Percentiles rank a stretch among this genome's conserved stretches.
These are phyloP conservation scores for Grosmannia clavigera DNA, from an alignment of 2,329 filamentous ascomycete genomes.

Conservation along the genomic window DNA sequence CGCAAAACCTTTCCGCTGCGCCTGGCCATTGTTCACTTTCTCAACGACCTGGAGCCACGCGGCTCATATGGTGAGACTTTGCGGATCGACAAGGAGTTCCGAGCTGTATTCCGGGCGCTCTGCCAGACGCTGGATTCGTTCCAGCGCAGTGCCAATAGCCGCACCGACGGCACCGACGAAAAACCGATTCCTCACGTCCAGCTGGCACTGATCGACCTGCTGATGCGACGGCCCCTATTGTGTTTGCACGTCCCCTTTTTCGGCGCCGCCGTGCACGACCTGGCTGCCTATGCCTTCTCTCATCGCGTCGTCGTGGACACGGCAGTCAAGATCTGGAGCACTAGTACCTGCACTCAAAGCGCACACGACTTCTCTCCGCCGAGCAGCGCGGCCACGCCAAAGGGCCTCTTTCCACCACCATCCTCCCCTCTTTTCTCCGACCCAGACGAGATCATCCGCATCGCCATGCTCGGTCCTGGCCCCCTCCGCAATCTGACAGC, in stretches of 20 bases:
- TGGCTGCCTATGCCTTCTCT: constrained; percentile 39
- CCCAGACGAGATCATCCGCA: constrained; percentile 20
- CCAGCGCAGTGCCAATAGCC: background rate
- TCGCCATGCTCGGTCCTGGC: constrained; percentile 28
- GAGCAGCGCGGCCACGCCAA: constrained; percentile 6
- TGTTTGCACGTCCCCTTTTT: constrained; percentile 41
- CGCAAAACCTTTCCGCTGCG: constrained; percentile 29
- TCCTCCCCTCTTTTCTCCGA: background rate
- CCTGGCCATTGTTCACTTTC: constrained; percentile 28
- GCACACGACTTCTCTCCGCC: background rate
- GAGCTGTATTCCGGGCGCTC: constrained; percentile 26
- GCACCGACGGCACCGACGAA: background rate
- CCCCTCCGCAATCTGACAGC: constrained; percentile 27
- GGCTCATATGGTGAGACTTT: constrained; percentile 35
- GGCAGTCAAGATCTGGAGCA: constrained; percentile 17
- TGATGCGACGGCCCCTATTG: constrained; percentile 33
- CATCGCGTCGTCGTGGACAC: constrained; percentile 34
- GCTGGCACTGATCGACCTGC: constrained; percentile 26
- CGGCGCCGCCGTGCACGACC: constrained; percentile 23
- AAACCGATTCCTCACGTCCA: constrained; percentile 20
- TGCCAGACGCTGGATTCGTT: constrained; percentile 15
- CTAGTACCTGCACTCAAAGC: constrained; percentile 10
- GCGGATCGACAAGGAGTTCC: constrained; percentile 30
- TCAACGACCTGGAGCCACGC: constrained; percentile 32
- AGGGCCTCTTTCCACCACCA: background rate